Base-by-base conservation (phyloP, 1,139 yeast species). In the Eremothecium coryli region DNA sequence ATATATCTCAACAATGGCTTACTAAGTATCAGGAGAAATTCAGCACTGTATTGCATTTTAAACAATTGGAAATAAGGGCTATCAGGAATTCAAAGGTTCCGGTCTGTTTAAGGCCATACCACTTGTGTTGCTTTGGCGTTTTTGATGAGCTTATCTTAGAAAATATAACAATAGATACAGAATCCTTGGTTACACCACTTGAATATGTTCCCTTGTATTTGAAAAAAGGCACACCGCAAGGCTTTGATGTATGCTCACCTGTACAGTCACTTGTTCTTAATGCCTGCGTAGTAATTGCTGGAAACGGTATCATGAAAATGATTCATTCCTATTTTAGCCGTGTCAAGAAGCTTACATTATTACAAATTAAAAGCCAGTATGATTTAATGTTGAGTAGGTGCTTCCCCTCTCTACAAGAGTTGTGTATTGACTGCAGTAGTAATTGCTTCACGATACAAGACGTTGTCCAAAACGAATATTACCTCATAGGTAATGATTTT, bases 301-400 rank as follows among this genome's bases (percentile, higher is more conserved):
- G 59, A 1, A 58, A 56, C 41, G 65, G 64, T 9, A 52, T 55
- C 12, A 28, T 65, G 43, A 36, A 50, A 44, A 35, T 46, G 14
- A 38, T 50, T 42, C 39, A 52, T 38, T 35, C 52, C 31, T 62
- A 60, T 40, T 73, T 73, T 44, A 52, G 54, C 26, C 49, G 60
- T 18, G 69, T 71, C 1, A 42, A 51, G 3, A 40, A 46, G 5
- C 49, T 74, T 18, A 52, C 60, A 33, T 52, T 75, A 22, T 39
- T 55, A 9, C 56, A 64, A 23, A 52, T 73, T 10, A 51, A 54
- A 17, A 60, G 68, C 12, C 65, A 64, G 18, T 60, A 54, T 20
- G 78, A 72, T 43, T 56, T 75, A 29, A 63, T 76, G 2, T 46
- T 71, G 23, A 69, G 71, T 30, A 75, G 70, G 46, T 68, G 64